Evolutionary conservation across 1,284 basidiomycete genomes (phyloP), one percentile per base, ranked within the genome.

Genomic region (Afroboletus lepidellus): DNA sequence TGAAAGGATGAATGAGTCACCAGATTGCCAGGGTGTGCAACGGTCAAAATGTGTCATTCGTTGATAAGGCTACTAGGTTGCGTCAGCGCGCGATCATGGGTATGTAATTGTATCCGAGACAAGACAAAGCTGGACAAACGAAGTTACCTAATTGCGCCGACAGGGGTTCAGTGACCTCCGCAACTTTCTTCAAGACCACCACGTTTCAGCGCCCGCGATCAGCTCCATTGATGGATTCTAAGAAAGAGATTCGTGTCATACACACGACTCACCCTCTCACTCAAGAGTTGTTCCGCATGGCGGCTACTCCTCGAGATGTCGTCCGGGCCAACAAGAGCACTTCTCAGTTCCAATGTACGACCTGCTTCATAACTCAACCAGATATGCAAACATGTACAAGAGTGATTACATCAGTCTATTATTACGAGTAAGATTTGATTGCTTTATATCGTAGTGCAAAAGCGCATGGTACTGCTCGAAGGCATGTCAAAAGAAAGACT

Each of bases 391-490:
- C 46, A 2, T 60, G 60, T 23, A 30, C 53, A 24, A 59, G 48
- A 24, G 61, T 57, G 23, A 8, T 27, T 9, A 13, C 3, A 16
- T 2, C 11, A 8, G 3, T 30, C 27, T 2, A 13, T 12, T 30
- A 13, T 15, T 30, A 7, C 25, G 8, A 18, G n/a, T 9, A 6
- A 34, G 3, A 15, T 29, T 6, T 18, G 24, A 23, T 21, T 7
- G 69, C 75, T 74, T 73, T 42, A 7, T 47, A 46, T 21, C n/a
- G 8, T 29, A 66, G 61, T 62, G 66, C 49, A 65, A 66, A 33
- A 49, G 55, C 8, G 60, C 63, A 18, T 65, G 58, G 56, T 66
- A 68, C 42, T 66, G 64, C 32, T 68, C 64, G 7, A 58, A 56
- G 44, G 62, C 62, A 24, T 61, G 60, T 12, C 57, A 60, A 44